Conservation (phyloP, 768 basidiomycete species). For the Rhodotorula kratochvilovae region DNA sequence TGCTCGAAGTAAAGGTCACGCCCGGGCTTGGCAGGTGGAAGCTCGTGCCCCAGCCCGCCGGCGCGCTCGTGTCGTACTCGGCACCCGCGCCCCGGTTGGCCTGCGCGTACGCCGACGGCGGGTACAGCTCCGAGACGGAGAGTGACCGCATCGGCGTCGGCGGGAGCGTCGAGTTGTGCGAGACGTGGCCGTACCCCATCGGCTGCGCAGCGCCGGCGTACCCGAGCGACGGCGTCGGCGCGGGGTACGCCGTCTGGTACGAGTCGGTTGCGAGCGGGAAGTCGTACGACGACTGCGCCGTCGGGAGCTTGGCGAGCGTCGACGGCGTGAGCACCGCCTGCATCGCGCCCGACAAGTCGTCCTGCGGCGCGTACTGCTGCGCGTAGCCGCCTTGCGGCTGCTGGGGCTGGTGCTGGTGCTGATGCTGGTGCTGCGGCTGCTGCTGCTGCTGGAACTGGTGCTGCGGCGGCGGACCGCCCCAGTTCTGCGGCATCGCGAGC, state of each 20-base stretch:
- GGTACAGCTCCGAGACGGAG: conserved; percentile 5
- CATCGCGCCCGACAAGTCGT: conserved; percentile 18
- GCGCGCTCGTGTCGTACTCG: neutral
- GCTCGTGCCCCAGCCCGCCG: neutral
- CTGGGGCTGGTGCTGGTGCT: neutral
- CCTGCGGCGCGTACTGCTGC: neutral
- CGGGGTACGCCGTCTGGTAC: conserved; percentile 4
- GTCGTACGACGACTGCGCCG: conserved; percentile 11
- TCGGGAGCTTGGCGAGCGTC: conserved; percentile 23
- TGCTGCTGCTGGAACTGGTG: neutral
- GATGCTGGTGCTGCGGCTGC: no score
- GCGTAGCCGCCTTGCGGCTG: neutral
- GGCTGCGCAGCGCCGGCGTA: neutral
- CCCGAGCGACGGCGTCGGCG: neutral
- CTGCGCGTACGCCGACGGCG: neutral
- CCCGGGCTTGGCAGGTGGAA: conserved; percentile 29
- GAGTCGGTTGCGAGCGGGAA: conserved; percentile 5
- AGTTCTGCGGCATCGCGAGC: conserved; percentile 3
- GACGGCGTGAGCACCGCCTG: conserved; percentile 21
- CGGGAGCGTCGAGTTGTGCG: neutral
- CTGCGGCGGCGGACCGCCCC: neutral
- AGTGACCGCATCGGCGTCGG: conserved; percentile 12
- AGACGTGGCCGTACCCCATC: neutral
- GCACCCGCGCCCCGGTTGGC: neutral
- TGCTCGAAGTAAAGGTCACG: conserved; percentile 26